Evolutionary conservation across 2,329 filamentous ascomycete genomes (phyloP).

Genomic region (Dactylellina cionopaga): DNA sequence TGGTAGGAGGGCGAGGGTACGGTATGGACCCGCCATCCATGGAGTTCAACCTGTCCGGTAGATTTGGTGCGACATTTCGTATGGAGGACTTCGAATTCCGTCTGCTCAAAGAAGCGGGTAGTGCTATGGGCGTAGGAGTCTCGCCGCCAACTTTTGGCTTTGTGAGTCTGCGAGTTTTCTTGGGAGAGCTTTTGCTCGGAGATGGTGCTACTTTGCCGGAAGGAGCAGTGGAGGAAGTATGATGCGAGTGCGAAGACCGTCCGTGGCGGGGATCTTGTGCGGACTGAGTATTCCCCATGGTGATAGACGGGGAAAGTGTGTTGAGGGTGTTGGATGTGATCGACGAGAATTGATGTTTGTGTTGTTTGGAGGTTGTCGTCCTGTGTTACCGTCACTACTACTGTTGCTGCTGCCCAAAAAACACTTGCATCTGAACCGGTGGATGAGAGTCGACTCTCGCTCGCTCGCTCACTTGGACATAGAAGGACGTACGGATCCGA

Average conservation of each 20-base stretch:
- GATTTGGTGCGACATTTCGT: constrained; percentile 33
- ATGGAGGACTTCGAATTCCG: constrained; percentile 39
- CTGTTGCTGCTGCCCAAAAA: too few species aligned
- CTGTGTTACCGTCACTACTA: constrained; percentile 38
- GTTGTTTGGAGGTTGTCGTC: constrained; percentile 25
- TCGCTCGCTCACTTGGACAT: neutral
- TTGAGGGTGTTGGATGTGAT: constrained; percentile 26
- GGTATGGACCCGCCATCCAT: constrained; percentile 26
- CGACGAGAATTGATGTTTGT: constrained; percentile 9
- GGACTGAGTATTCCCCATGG: constrained; percentile 38
- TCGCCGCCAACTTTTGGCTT: constrained; percentile 47
- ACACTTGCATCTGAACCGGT: too few species aligned
- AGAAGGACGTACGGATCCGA: neutral
- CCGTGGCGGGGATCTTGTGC: constrained; percentile 7
- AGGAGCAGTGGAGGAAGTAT: constrained; percentile 13
- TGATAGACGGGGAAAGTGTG: constrained; percentile 10
- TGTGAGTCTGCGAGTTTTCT: constrained; percentile 22
- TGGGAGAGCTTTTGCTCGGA: constrained; percentile 7
- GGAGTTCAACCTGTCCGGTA: constrained; percentile 20
- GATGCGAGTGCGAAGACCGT: neutral
- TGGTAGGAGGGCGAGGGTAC: constrained; percentile 28
- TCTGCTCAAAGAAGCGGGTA: constrained; percentile 36
- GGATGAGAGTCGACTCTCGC: too few species aligned
- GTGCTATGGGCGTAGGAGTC: constrained; percentile 29
- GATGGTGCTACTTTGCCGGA: too few species aligned